phyloP scores from a whole-genome alignment of 129 eudicot species.

The Flaveria linearis region DNA sequence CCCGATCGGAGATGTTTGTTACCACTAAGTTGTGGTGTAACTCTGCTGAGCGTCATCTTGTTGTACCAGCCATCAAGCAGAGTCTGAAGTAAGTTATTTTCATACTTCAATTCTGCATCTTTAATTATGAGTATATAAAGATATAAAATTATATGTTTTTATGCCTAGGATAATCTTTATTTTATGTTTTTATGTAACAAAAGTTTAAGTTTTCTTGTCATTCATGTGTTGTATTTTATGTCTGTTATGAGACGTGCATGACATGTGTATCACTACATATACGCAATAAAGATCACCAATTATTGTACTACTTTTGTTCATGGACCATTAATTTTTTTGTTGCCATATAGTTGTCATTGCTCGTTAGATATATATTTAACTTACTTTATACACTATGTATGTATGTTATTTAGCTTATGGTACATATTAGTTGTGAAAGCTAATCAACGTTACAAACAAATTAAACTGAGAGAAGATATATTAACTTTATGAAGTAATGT shows the following conservation, averaged over 20 bases:
- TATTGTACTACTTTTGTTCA: too few relatives aligned
- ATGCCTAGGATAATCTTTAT: too few relatives aligned
- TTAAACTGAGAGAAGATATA: not conserved
- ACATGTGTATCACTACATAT: too few relatives aligned
- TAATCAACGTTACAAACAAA: not conserved
- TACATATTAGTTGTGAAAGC: not conserved
- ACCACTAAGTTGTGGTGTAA: conserved; percentile 21
- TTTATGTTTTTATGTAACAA: too few relatives aligned
- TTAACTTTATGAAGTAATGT: not conserved
- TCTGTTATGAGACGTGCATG: too few relatives aligned
- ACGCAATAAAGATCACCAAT: too few relatives aligned
- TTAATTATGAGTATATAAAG: not conserved
- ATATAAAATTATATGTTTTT: not conserved
- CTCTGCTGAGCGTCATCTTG: conserved; percentile 10
- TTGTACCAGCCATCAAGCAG: conserved; percentile 1
- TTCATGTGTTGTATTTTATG: too few relatives aligned
- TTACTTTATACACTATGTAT: too few relatives aligned
- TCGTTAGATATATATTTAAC: too few relatives aligned
- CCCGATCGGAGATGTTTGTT: conserved; percentile 14
- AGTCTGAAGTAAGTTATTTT: not conserved
- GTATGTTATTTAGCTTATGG: not conserved
- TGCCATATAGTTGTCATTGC: too few relatives aligned
- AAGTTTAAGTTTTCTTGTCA: too few relatives aligned
- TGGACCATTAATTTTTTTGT: too few relatives aligned
- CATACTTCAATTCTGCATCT: not conserved